Conservation (phyloP, 192 early-diverging fungal species). For the Backusella tarrabulga region DNA sequence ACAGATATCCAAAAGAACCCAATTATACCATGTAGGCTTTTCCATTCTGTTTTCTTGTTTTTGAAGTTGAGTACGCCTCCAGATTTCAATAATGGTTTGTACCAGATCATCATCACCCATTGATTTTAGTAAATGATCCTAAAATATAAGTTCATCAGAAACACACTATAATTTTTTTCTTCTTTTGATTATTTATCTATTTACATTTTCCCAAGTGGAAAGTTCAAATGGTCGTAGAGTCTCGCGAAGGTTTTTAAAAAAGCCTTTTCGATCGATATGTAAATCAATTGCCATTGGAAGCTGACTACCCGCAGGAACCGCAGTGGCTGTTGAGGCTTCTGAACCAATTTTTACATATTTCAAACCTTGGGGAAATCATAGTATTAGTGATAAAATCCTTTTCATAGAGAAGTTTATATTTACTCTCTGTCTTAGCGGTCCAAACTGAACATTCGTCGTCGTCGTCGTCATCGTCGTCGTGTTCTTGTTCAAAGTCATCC, state of each 20-base stretch:
- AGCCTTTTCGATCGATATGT: not conserved
- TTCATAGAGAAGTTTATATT: not conserved
- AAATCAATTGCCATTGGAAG: not conserved
- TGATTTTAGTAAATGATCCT: not conserved
- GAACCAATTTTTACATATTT: not conserved
- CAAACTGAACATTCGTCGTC: not conserved
- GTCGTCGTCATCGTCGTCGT: not conserved
- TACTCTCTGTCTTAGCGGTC: not conserved
- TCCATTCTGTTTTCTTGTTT: not conserved
- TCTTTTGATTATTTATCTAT: not conserved
- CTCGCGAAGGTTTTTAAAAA: not conserved
- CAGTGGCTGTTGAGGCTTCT: not conserved
- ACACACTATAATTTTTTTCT: not conserved
- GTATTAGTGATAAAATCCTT: not conserved
- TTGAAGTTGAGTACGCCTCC: not conserved
- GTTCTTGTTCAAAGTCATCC: not conserved
- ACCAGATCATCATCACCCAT: not conserved
- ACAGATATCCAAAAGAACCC: not conserved
- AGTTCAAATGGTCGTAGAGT: not conserved
- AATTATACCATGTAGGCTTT: not conserved
- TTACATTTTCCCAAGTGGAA: conserved; percentile 1
- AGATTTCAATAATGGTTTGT: not conserved
- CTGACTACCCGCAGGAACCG: not conserved
- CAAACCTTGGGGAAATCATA: not conserved
- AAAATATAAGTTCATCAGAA: not conserved